Evolutionary conservation across 768 basidiomycete genomes (phyloP), one percentile per base, ranked within the genome.

Genomic region (Russula sp.): DNA sequence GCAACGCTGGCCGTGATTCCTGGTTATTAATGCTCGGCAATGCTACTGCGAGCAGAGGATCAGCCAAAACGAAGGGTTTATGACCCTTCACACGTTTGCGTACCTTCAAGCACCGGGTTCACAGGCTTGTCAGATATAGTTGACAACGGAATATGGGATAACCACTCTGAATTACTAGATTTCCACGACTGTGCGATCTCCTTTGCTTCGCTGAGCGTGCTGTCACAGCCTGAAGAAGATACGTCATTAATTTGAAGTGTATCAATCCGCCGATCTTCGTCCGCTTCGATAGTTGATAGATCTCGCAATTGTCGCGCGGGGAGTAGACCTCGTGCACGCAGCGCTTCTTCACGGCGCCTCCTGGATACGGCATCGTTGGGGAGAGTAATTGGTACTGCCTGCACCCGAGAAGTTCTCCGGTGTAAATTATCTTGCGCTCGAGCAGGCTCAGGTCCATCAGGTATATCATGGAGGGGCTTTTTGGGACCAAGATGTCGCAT

Each of bases 241-340:
- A 4, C 8, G 11, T 13, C 20, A 35, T n/a, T 37, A 4, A 18
- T 55, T 22, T 42, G 18, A 22, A 56, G 37, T 0, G 44, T 55
- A 31, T 53, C 59, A 44, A 62, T 55, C 6, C 65, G 64, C 11
- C 57, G 49, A 55, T 68, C 65, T 50, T 20, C 42, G 1, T 60
- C 64, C 32, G 67, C 64, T 58, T 68, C 67, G 10, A 68, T 37
- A 20, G 65, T 61, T 1, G 67, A 68, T 11, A 68, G 50, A 45
- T 58, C 37, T 32, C 6, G 37, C 4, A n/a, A 7, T 34, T 6
- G 35, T 39, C 34, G 37, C 47, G 54, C 6, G 2, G 67, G 67
- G 5, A 66, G 60, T n/a, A 68, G 55, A 37, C 67, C 67, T 16
- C 61, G 57, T 18, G 64, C 50, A 32, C 67, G 67, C 6, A 68